These are phyloP conservation scores for Gossypium gossypioides DNA, from an alignment of 441 rosid species.

Conservation along the genomic window DNA sequence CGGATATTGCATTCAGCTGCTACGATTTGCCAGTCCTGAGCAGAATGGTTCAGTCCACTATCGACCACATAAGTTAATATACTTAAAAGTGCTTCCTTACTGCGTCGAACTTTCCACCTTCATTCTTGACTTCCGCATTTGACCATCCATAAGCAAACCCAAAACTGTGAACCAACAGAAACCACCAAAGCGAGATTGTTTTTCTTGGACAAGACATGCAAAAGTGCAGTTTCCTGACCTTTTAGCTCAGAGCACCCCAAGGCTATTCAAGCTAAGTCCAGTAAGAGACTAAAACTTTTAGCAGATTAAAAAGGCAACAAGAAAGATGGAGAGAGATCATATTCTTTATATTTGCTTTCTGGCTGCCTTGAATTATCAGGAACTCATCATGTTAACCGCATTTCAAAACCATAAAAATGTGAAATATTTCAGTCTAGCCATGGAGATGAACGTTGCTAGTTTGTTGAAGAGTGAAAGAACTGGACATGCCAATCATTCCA, in stretches of 20 bases:
- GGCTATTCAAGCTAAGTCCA: neutral
- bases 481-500: constrained; percentile 12
- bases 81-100: neutral
- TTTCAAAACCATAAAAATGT: constrained; percentile 12
- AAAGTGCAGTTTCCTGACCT: neutral
- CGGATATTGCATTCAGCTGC: neutral
- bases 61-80: neutral
- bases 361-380: constrained; percentile 10
- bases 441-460: constrained; percentile 20
- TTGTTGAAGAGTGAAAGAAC: constrained; percentile 17
- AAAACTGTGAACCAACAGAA: neutral
- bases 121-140: neutral
- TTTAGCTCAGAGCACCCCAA: constrained; percentile 2
- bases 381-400: constrained; percentile 10
- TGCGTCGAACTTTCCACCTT: neutral
- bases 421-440: constrained; percentile 27
- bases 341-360: constrained; percentile 10
- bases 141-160: neutral
- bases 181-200: neutral
- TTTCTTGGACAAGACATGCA: neutral
- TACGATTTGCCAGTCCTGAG: neutral
- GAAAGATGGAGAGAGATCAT: constrained; percentile 8
- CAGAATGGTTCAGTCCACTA: neutral
- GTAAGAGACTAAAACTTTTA: constrained; percentile 1
- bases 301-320: constrained; percentile 14